Evolutionary conservation across 192 early-diverging fungal genomes (phyloP).

Genomic region (Rhizophagus clarus): DNA sequence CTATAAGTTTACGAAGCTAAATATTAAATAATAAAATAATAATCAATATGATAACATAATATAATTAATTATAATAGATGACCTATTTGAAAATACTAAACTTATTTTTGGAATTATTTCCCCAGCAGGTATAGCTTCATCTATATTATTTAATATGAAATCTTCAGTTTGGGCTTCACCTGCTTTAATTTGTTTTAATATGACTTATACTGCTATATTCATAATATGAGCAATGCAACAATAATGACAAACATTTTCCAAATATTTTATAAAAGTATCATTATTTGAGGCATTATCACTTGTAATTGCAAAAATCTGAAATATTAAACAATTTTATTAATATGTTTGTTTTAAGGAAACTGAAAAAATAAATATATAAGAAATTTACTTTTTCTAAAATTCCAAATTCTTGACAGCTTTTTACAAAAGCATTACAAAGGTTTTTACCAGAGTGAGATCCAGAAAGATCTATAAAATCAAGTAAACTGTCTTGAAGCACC

Average conservation of each 20-base stretch:
- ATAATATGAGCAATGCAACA: conserved; percentile 7
- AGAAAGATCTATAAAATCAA: conserved; percentile 12
- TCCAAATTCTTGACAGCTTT: conserved; percentile 1
- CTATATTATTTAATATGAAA: no score
- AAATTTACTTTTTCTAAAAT: neutral
- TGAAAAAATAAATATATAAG: neutral
- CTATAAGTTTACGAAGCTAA: neutral
- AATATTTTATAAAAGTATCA: no score
- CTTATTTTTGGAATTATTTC: no score
- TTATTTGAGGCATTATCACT: no score
- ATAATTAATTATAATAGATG: no score
- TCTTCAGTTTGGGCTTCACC: no score
- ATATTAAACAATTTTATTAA: neutral
- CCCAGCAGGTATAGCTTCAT: no score
- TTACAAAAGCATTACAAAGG: conserved; percentile 5
- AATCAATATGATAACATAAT: no score
- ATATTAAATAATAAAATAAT: no score
- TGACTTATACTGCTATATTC: neutral
- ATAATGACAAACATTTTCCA: neutral
- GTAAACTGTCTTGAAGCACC: neutral
- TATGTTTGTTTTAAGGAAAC: neutral
- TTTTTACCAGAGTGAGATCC: neutral
- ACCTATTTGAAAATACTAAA: no score
- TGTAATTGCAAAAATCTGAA: no score
- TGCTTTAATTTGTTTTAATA: neutral